Base-by-base conservation (phyloP, 108 stramenopile genomes). In the Skeletonema menzelii region DNA sequence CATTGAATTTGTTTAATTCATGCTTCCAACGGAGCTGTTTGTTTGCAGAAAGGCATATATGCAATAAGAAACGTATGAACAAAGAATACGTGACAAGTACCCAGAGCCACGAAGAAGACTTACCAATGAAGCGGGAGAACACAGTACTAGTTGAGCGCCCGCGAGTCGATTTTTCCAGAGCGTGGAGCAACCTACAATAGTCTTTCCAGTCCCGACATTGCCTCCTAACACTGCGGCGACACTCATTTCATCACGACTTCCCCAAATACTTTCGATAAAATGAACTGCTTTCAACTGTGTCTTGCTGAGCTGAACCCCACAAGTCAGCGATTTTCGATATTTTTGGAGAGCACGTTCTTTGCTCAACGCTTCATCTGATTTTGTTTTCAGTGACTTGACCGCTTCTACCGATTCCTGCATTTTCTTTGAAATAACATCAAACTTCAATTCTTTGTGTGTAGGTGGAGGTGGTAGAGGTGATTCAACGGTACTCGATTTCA, bases 11-110 rank as follows among this genome's bases (percentile, higher is more conserved):
- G 19, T 55, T 68, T 4, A 93, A 68, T 67, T 91, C 90, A 47
- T 85, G 69, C 47, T 74, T 84, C 92, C 92, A 93, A 22, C 88
- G 86, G 58, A 87, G 63, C 90, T 83, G 56, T 63, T 35, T 22
- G 15, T 24, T 24, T 19, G 19, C 14, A 8, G 35, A 3, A 17
- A 15, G 12, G 6, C 42, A 72, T 6, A 22, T 27, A 31, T 14
- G 19, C 57, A 44, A 28, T 60, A 46, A 73, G 17, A 56, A 67
- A 47, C 11, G 17, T 19, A 6, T 65, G 38, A 53, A 63, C 13
- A 19, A 11, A 20, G 56, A 30, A 38, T 46, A 24, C 28, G n/a
- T 37, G 46, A 0, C 20, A 24, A 56, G n/a, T n/a, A 72, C 8
- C 5, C 22, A 5, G 8, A 49, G 30, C 24, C 3, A 5, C 8